Percentiles rank a stretch among this genome's conserved stretches.
phyloP scores from a whole-genome alignment of 78 protist species.

The Guillardia theta region DNA sequence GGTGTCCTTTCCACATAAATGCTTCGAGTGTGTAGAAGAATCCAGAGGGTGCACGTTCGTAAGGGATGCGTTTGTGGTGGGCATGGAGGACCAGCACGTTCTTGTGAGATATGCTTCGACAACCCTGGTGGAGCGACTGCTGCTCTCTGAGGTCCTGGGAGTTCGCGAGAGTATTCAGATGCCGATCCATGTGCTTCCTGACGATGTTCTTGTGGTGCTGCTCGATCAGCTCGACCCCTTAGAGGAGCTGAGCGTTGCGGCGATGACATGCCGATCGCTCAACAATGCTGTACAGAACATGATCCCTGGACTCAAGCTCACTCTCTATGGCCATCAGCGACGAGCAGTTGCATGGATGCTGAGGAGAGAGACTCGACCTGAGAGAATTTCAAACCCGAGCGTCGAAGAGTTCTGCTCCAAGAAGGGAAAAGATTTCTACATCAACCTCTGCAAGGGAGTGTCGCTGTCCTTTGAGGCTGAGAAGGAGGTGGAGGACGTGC shows the following conservation, averaged over 20 bases:
- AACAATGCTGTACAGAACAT: not conserved
- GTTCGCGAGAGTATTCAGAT: too few relatives aligned
- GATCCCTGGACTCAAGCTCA: not conserved
- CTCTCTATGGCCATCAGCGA: slow-evolving; percentile 18
- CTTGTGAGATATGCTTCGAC: too few relatives aligned
- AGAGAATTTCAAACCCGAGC: not conserved
- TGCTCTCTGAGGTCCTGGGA: too few relatives aligned
- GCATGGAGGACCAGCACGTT: too few relatives aligned
- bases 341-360: slow-evolving; percentile 32
- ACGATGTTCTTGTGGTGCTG: not conserved
- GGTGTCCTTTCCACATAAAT: too few relatives aligned
- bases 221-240: not conserved
- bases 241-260: not conserved
- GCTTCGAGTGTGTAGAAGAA: too few relatives aligned
- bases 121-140: too few relatives aligned
- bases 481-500: not conserved
- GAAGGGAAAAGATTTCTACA: not conserved
- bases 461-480: not conserved
- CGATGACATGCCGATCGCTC: not conserved
- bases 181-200: not conserved
- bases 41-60: too few relatives aligned
- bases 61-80: too few relatives aligned
- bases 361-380: not conserved
- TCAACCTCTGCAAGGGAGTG: not conserved
- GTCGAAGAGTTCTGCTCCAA: not conserved